These are phyloP conservation scores for Fusarium tanahbumbuense DNA, from an alignment of 2,329 filamentous ascomycete species.

Conservation along the genomic window DNA sequence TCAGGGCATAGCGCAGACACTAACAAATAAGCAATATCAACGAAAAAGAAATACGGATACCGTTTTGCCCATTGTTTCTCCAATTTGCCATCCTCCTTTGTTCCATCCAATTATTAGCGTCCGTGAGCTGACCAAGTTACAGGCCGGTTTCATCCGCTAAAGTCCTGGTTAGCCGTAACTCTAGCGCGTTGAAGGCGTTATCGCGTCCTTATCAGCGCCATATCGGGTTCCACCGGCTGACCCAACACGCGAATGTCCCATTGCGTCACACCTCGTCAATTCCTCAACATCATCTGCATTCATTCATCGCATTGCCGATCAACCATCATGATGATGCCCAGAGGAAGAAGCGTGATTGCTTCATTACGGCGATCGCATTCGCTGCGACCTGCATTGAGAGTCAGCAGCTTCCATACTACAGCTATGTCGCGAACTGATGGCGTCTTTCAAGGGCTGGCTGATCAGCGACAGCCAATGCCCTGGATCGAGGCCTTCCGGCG, in stretches of 20 bases:
- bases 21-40: too few relatives aligned
- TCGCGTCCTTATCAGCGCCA: slow-evolving; percentile 1
- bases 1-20: too few relatives aligned
- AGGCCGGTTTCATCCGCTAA: slow-evolving; percentile 13
- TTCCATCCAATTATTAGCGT: background rate
- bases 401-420: slow-evolving; percentile 34
- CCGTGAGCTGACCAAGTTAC: too few relatives aligned
- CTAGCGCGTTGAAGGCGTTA: background rate
- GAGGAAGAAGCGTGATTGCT: slow-evolving; percentile 2
- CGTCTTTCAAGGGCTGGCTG: slow-evolving; percentile 46
- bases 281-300: background rate
- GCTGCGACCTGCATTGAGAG: background rate
- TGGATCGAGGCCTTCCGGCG: slow-evolving; percentile 47
- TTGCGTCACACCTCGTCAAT: slow-evolving; percentile 28
- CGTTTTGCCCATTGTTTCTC: too few relatives aligned
- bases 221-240: slow-evolving; percentile 10
- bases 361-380: slow-evolving; percentile 1
- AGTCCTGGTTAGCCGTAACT: background rate
- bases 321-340: slow-evolving; percentile 26
- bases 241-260: background rate
- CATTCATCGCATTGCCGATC: background rate
- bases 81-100: background rate
- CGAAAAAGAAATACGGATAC: too few relatives aligned
- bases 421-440: slow-evolving; percentile 41
- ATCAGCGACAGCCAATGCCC: slow-evolving; percentile 44